These are phyloP conservation scores for Fusarium incarnatum DNA, from an alignment of 2,329 filamentous ascomycete genomes.

Conservation along the genomic window DNA sequence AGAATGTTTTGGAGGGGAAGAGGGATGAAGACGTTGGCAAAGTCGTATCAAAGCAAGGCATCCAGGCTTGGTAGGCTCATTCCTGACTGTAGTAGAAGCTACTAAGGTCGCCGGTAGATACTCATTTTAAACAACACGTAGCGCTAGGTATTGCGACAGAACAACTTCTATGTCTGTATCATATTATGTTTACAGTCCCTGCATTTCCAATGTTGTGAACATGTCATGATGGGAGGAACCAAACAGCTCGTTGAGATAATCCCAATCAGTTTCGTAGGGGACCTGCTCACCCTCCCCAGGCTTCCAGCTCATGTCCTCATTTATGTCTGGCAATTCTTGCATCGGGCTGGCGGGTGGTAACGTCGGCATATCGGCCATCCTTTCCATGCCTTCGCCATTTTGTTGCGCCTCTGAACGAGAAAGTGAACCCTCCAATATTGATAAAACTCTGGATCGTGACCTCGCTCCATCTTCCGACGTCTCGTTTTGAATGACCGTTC, in stretches of 20 bases:
- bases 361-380: neutral
- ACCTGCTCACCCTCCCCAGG: neutral
- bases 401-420: neutral
- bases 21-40: neutral
- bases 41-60: neutral
- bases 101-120: neutral
- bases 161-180: neutral
- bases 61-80: conserved; percentile 3
- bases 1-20: neutral
- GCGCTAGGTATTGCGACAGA: neutral
- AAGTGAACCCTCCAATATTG: neutral
- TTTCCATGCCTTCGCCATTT: neutral
- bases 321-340: neutral
- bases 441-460: neutral
- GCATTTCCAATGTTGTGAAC: neutral
- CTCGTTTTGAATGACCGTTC: neutral
- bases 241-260: neutral
- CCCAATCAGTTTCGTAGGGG: neutral
- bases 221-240: neutral
- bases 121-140: neutral
- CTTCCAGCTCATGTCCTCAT: neutral
- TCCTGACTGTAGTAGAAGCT: no score
- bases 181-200: neutral
- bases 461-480: neutral
- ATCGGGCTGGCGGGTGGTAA: neutral